Conservation (phyloP, 1,284 basidiomycete species). For the Sporisorium sorghi region DNA sequence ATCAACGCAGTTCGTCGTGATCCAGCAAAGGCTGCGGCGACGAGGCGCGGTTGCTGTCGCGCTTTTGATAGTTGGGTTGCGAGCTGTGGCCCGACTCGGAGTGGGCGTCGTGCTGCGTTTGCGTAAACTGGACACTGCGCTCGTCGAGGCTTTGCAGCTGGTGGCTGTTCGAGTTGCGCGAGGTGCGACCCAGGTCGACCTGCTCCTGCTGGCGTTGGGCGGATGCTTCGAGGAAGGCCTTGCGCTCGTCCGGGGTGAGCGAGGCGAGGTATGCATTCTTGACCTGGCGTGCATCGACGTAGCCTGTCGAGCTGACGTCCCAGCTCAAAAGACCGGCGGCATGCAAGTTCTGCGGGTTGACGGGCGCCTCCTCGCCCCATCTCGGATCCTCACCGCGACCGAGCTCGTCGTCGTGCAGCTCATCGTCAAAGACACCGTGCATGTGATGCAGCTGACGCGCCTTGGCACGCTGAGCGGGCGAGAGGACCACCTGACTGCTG, state of each 20-base stretch:
- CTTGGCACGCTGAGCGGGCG: constrained; percentile 54
- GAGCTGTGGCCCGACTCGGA: constrained; percentile 30
- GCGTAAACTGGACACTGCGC: constrained; percentile 21
- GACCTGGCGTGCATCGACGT: constrained; percentile 51
- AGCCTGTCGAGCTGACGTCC: constrained; percentile 54
- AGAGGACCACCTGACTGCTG: constrained; percentile 45
- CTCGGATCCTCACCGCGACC: constrained; percentile 32
- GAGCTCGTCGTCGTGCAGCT: constrained; percentile 44
- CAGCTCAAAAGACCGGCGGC: constrained; percentile 39
- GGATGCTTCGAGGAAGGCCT: constrained; percentile 38
- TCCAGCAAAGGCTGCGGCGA: constrained; percentile 31
- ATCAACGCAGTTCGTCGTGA: constrained; percentile 32
- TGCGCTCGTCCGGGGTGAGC: constrained; percentile 39
- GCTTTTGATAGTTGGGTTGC: constrained; percentile 20
- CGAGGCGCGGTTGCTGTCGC: constrained; percentile 24
- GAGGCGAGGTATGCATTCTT: constrained; percentile 53
- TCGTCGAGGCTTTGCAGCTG: constrained; percentile 23
- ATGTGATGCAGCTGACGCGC: constrained; percentile 52
- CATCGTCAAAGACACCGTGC: constrained; percentile 55
- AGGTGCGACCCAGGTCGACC: constrained; percentile 14
- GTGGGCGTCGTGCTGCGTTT: constrained; percentile 18
- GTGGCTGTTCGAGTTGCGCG: constrained; percentile 9
- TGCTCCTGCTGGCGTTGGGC: constrained; percentile 18
- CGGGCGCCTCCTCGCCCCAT: constrained; percentile 41
- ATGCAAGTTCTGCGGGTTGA: constrained; percentile 25